Percentiles rank a stretch among this genome's conserved stretches.
These are phyloP conservation scores for Malus sylvestris DNA, from an alignment of 306 rosid genomes.

Conservation along the genomic window DNA sequence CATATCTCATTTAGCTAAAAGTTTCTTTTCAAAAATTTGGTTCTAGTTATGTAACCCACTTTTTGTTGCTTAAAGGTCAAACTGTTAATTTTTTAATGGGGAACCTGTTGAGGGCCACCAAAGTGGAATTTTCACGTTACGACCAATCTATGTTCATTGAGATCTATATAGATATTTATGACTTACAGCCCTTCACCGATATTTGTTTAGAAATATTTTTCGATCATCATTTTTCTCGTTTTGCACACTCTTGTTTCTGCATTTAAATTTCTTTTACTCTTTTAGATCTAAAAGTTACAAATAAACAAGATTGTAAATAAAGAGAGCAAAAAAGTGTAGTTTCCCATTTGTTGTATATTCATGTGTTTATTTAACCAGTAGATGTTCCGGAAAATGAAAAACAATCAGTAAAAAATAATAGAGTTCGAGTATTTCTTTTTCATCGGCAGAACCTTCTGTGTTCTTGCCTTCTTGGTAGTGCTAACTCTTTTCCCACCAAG, in stretches of 20 bases:
- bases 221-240: too few relatives aligned
- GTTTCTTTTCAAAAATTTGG: neutral
- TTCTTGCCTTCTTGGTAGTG: neutral
- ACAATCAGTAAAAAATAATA: neutral
- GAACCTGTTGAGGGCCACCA: slow-evolving; percentile 21
- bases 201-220: neutral
- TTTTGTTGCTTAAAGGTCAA: neutral
- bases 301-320: too few relatives aligned
- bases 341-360: neutral
- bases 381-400: neutral
- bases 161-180: slow-evolving; percentile 7
- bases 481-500: neutral
- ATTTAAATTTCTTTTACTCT: too few relatives aligned
- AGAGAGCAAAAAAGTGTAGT: neutral
- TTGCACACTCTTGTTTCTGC: too few relatives aligned
- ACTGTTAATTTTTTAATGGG: slow-evolving; percentile 4
- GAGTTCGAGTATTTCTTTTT: neutral
- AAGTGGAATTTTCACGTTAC: slow-evolving; percentile 19
- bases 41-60: neutral
- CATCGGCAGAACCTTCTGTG: neutral
- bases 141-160: slow-evolving; percentile 11
- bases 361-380: neutral
- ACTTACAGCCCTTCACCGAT: neutral
- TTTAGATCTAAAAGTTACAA: too few relatives aligned
- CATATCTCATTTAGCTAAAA: neutral